phyloP scores from a whole-genome alignment of 768 basidiomycete species.

The Leucocoprinus sp. region DNA sequence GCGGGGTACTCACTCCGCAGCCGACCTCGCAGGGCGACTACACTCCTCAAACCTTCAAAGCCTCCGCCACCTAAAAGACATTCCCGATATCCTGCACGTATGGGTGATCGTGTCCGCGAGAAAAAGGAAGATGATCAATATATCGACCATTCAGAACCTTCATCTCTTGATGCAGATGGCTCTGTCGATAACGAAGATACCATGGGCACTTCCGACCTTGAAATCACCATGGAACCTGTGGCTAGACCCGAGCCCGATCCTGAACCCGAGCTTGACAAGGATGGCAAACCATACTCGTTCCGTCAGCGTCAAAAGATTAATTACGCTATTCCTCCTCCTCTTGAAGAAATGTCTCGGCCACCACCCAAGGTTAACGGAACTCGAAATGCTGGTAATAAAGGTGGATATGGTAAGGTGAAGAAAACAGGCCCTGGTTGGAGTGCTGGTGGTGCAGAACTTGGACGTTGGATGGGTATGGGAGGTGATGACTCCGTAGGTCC shows the following conservation, averaged over 20 bases:
- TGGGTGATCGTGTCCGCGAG: constrained; percentile 26
- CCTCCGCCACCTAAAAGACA: background rate
- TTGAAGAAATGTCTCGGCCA: constrained; percentile 59
- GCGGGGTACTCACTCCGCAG: constrained; percentile 3
- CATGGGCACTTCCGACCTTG: constrained; percentile 33
- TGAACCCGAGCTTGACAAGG: constrained; percentile 38
- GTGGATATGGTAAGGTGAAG: constrained; percentile 27
- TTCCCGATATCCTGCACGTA: constrained; percentile 1
- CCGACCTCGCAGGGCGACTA: background rate
- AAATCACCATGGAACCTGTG: constrained; percentile 21
- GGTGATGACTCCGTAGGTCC: constrained; percentile 62
- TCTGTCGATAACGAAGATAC: constrained; percentile 45
- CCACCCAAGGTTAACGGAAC: constrained; percentile 29
- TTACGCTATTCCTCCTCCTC: constrained; percentile 74
- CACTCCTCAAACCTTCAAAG: constrained; percentile 13
- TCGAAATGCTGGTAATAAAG: constrained; percentile 24
- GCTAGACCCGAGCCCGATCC: constrained; percentile 38
- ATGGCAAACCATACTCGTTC: constrained; percentile 56
- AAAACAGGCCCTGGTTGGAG: constrained; percentile 67
- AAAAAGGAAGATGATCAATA: constrained; percentile 41
- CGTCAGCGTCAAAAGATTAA: constrained; percentile 64
- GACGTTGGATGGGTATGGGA: constrained; percentile 68
- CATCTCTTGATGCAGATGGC: constrained; percentile 48
- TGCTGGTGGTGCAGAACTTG: constrained; percentile 67
- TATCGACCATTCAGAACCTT: constrained; percentile 32